These are phyloP conservation scores for Rauvolfia tetraphylla DNA, from an alignment of 257 asterid genomes.

Conservation along the genomic window DNA sequence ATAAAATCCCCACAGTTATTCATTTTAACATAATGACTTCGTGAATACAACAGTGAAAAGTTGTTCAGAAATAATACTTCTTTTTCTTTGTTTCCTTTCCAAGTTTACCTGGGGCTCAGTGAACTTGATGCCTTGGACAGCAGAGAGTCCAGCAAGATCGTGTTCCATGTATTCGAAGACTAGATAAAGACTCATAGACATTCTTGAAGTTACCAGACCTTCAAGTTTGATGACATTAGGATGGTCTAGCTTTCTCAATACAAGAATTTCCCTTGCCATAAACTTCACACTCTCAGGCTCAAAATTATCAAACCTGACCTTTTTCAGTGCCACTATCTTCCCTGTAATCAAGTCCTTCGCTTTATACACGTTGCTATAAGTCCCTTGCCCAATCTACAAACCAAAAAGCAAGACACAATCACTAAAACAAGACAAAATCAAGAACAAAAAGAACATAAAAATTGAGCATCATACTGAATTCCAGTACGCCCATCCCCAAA, in stretches of 20 bases:
- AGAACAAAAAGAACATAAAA: not conserved
- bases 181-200: conserved; percentile 83
- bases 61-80: not conserved
- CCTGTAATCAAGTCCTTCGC: conserved; percentile 84
- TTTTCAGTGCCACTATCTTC: conserved; percentile 86
- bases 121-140: conserved; percentile 57
- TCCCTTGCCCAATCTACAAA: conserved; percentile 88
- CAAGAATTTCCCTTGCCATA: conserved; percentile 85
- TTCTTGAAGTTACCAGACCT: conserved; percentile 85
- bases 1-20: not conserved
- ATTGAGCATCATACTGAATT: not conserved
- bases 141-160: conserved; percentile 92
- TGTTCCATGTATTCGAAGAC: conserved; percentile 96
- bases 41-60: not conserved
- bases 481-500: not conserved
- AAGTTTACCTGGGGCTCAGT: conserved; percentile 67
- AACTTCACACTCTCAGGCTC: conserved; percentile 78
- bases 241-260: conserved; percentile 62
- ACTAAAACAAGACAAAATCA: not conserved
- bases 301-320: conserved; percentile 72
- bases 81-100: not conserved
- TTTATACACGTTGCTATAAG: conserved; percentile 88
- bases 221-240: conserved; percentile 90
- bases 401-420: conserved; percentile 12
- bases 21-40: too few relatives aligned